These are phyloP conservation scores for Penicillium sp. DNA, from an alignment of 2,329 filamentous ascomycete species.

Conservation along the genomic window DNA sequence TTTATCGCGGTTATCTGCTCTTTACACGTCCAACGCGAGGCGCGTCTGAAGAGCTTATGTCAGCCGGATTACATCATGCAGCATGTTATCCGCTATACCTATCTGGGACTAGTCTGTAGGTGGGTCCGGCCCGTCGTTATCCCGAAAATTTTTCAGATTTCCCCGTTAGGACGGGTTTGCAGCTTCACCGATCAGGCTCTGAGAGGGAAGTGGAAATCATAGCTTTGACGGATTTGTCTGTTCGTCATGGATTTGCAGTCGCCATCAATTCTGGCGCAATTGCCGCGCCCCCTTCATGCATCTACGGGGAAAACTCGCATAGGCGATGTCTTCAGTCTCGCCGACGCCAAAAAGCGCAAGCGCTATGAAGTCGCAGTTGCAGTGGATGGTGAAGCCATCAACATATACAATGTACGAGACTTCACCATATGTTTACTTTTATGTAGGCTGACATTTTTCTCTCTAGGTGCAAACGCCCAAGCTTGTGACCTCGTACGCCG, in stretches of 20 bases:
- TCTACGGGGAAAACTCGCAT: conserved; percentile 40
- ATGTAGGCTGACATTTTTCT: conserved; percentile 11
- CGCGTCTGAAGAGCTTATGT: conserved; percentile 22
- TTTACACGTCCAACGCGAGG: conserved; percentile 20
- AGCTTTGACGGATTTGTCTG: conserved; percentile 6
- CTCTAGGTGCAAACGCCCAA: conserved; percentile 57
- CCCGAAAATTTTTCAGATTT: conserved; percentile 39
- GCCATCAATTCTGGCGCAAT: conserved; percentile 44
- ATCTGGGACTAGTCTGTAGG: conserved; percentile 6
- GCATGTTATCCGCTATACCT: conserved; percentile 7
- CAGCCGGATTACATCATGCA: conserved; percentile 9
- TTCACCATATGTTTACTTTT: background rate
- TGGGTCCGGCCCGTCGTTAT: conserved; percentile 26
- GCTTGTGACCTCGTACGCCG: conserved; percentile 57
- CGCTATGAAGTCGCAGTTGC: conserved; percentile 58
- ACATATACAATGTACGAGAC: conserved; percentile 56
- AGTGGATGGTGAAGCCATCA: conserved; percentile 58
- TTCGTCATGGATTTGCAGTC: conserved; percentile 42
- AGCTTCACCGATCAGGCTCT: conserved; percentile 18
- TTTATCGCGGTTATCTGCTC: conserved; percentile 7
- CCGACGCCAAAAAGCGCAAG: conserved; percentile 56
- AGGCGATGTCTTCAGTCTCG: conserved; percentile 51
- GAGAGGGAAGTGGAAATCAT: conserved; percentile 13
- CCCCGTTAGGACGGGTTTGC: conserved; percentile 17
- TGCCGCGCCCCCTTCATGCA: conserved; percentile 43